Base-by-base conservation (phyloP, 1,284 basidiomycete genomes). In the Cryptococcus floricola region DNA sequence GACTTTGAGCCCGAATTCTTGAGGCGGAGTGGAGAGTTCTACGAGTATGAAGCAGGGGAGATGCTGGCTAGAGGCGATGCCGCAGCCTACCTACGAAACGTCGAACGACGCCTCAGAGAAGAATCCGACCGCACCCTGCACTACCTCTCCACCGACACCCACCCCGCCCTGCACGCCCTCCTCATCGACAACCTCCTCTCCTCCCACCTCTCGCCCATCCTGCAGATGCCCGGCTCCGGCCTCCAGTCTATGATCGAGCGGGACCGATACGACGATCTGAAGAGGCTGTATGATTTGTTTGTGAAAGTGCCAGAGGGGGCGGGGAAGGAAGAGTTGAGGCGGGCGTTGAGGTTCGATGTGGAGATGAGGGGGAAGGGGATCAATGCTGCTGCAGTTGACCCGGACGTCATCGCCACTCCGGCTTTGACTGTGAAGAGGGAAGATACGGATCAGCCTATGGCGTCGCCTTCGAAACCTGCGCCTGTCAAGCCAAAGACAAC, bases 101-200 rank as follows among this genome's bases (percentile, higher is more conserved):
- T 87, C 19, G 91, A 97, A 75, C 78, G 80, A 51, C 86, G 93
- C 12, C 83, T 98, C 56, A 81, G 84, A 16, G 87, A 91, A 41
- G 96, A 99, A 75, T 85, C 89, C 37, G 86, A 86, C 34, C 84
- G 96, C 37, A 87, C 88, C n/a, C 84, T 89, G 50, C 88, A 95
- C 68, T 98, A 97, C 72, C 82, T 99, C 28, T 87, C 87, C 19
- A 83, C 85, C 2, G 81, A 85, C 55, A 96, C 93, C 1, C 82
- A 84, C 4, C 71, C 79, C 0, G 83, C 87, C 2, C 80, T 98
- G 5, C 84, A 85, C 48, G 80, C 82, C 42, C 87, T 96, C 50
- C 82, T 98, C 14, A 85, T 95, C 71, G 80, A 85, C 45, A 79
- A 86, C 54, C 84, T 98, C 39, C 80, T 98, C 46, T 84, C 86